Conservation (phyloP, 2,329 filamentous ascomycete genomes). For the Lasiodiplodia sp. region DNA sequence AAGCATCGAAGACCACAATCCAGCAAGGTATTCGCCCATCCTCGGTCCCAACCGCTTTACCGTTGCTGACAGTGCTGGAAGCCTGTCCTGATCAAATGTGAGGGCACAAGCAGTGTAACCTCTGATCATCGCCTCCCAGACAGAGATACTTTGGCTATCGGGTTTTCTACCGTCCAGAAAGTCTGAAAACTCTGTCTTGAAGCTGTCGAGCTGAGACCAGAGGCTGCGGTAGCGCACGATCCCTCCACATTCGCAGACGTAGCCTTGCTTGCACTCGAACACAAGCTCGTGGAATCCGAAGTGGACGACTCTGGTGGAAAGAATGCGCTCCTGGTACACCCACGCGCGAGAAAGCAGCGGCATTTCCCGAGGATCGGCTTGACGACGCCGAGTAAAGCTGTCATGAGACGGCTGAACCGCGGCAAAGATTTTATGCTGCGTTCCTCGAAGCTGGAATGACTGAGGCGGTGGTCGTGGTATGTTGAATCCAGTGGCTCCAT, state of each 20-base stretch:
- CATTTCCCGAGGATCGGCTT: not conserved
- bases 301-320: constrained; percentile 8
- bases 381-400: not conserved
- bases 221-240: constrained; percentile 18
- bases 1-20: not conserved
- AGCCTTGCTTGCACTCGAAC: constrained; percentile 6
- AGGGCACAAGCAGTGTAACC: constrained; percentile 29
- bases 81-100: constrained; percentile 30
- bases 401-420: not conserved
- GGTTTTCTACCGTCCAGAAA: not conserved
- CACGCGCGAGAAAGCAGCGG: constrained; percentile 22
- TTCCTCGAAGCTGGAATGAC: not conserved
- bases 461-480: not conserved
- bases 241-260: constrained; percentile 21
- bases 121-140: not conserved
- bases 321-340: constrained; percentile 27
- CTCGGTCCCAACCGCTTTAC: not conserved
- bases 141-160: not conserved
- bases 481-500: not conserved
- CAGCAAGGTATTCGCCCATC: not conserved
- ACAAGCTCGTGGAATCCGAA: constrained; percentile 16
- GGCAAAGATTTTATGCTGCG: not conserved
- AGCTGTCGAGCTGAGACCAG: not conserved
- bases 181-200: not conserved
- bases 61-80: constrained; percentile 27